Evolutionary conservation across 148 eudicot species (phyloP).

Genomic region (Polygonum maritimum): DNA sequence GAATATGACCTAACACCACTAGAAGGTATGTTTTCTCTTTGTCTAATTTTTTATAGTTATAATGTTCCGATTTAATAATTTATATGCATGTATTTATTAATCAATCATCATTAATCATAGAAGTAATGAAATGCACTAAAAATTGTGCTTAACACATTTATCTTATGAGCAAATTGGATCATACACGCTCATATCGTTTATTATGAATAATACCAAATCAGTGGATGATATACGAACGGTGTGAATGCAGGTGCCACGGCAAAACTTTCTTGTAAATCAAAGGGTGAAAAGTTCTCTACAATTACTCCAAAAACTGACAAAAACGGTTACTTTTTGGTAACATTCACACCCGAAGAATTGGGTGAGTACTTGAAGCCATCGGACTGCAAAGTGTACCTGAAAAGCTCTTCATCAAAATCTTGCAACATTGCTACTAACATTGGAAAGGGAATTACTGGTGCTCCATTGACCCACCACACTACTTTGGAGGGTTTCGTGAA

Average conservation of each 20-base stretch:
- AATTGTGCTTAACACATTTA: too few relatives aligned
- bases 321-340: constrained; percentile 24
- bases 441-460: constrained; percentile 8
- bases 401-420: constrained; percentile 19
- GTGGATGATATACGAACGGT: background rate
- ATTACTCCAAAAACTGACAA: constrained; percentile 20
- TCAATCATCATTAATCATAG: too few relatives aligned
- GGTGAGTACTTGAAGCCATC: constrained; percentile 18
- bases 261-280: constrained; percentile 17
- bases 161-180: too few relatives aligned
- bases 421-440: constrained; percentile 17
- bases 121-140: too few relatives aligned
- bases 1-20: background rate
- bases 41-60: background rate
- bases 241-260: constrained; percentile 17
- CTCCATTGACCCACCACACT: constrained; percentile 1
- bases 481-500: background rate
- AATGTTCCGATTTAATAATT: background rate
- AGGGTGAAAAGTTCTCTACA: constrained; percentile 16
- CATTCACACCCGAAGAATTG: constrained; percentile 22
- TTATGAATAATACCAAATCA: background rate
- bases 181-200: too few relatives aligned
- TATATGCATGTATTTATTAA: background rate
- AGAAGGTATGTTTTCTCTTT: background rate
- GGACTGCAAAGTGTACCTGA: constrained; percentile 17